These are phyloP conservation scores for Omphalotus olearius DNA, from an alignment of 1,284 basidiomycete genomes.

Conservation along the genomic window DNA sequence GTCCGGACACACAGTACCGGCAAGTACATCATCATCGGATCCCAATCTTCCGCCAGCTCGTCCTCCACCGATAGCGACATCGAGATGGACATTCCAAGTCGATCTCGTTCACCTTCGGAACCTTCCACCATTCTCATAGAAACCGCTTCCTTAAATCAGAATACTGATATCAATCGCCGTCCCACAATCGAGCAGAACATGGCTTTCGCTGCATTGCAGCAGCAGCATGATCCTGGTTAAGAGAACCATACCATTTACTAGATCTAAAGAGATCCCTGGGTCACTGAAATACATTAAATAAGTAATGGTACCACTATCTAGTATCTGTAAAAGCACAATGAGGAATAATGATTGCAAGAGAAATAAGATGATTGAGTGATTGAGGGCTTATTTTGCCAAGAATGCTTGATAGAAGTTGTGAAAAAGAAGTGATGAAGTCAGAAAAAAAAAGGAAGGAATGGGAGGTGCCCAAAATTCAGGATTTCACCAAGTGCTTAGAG, in stretches of 20 bases:
- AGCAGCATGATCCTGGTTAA: slow-evolving; percentile 5
- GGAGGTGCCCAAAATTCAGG: neutral
- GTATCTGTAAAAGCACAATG: slow-evolving; percentile 20
- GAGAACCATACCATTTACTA: neutral
- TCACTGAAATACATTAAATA: slow-evolving; percentile 15
- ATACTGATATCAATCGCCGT: slow-evolving; percentile 42
- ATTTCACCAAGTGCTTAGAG: too few species aligned
- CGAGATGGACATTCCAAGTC: slow-evolving; percentile 45
- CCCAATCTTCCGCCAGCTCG: slow-evolving; percentile 32
- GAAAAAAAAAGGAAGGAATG: neutral
- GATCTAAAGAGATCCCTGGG: neutral
- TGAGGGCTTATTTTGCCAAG: neutral
- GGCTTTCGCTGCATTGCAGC: slow-evolving; percentile 67
- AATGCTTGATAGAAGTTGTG: neutral
- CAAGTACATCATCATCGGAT: slow-evolving; percentile 50
- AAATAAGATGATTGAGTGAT: slow-evolving; percentile 18
- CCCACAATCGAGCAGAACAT: slow-evolving; percentile 78
- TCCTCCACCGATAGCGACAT: slow-evolving; percentile 46
- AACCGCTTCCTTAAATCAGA: slow-evolving; percentile 29
- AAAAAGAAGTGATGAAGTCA: neutral
- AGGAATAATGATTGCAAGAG: slow-evolving; percentile 24
- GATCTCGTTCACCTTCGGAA: slow-evolving; percentile 44
- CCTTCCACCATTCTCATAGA: slow-evolving; percentile 42
- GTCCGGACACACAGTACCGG: slow-evolving; percentile 69
- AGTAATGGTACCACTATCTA: slow-evolving; percentile 14